Base-by-base conservation (phyloP, 2,329 filamentous ascomycete genomes). In the Aspergillus tanneri region DNA sequence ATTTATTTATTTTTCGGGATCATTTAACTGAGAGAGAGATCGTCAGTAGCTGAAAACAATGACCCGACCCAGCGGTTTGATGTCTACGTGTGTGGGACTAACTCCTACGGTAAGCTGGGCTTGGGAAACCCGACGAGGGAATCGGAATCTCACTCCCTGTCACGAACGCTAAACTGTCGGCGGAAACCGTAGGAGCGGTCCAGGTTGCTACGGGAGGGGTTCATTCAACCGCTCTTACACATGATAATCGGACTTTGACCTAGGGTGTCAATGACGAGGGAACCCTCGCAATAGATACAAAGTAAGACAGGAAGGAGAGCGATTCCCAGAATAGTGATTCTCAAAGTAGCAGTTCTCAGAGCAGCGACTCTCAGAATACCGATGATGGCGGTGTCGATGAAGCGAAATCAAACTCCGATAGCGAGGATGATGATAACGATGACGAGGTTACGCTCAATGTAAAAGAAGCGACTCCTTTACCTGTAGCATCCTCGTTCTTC, bases 241-340 rank as follows among this genome's bases (percentile, higher is more conserved):
- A 83, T 51, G 85, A 91, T 67, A 88, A 90, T 74, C 84, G 82
- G 71, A 86, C 93, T 56, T 71, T 90, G 45, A 91, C 87, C n/a
- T 95, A 88, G 89, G 89, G 89, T 44, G 88, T 92, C 57, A 93
- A 93, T 64, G 88, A 92, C 63, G 82, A 90, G 60, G 85, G 85
- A 53, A 86, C 88, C 6, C 78, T 93, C 16, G 89, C 88, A 35
- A 79, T 89, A 60, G 81, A 88, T 63, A 90, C 87, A 10, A 50
- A 30, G 37, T 22, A 52, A 8, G 46, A 48, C 3, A n/a, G n/a
- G n/a, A n/a, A n/a, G n/a, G n/a, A n/a, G n/a, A n/a, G n/a, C n/a
- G n/a, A n/a, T n/a, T n/a, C n/a, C n/a, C n/a, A n/a, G n/a, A n/a
- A n/a, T n/a, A n/a, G n/a, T n/a, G n/a, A n/a, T n/a, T n/a, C n/a